A percentile compares a stretch with the other conserved stretches of the same genome.
These are phyloP conservation scores for Aspergillus leporis DNA, from an alignment of 495 filamentous ascomycete species.

Conservation along the genomic window DNA sequence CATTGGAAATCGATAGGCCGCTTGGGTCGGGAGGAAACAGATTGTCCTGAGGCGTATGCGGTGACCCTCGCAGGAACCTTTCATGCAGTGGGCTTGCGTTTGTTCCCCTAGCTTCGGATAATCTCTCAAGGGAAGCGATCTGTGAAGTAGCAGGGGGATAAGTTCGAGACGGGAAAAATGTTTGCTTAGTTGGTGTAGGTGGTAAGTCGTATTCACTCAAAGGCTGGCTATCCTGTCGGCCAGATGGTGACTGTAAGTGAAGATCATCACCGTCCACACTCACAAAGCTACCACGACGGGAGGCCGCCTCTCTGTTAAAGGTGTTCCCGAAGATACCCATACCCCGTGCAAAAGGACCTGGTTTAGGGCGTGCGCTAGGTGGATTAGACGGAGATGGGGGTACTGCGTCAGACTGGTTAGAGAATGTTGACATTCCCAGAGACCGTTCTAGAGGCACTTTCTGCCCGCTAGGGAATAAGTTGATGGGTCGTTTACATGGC, in stretches of 20 bases:
- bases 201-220: conserved; percentile 74
- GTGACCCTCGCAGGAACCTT: conserved; percentile 56
- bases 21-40: conserved; percentile 80
- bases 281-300: conserved; percentile 70
- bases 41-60: conserved; percentile 76
- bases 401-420: conserved; percentile 63
- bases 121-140: conserved; percentile 38
- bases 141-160: conserved; percentile 44
- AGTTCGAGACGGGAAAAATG: conserved; percentile 46
- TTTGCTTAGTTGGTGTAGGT: conserved; percentile 88
- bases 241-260: conserved; percentile 55
- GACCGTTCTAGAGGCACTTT: conserved; percentile 55
- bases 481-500: conserved; percentile 82
- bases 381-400: conserved; percentile 65
- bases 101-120: conserved; percentile 34
- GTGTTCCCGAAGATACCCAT: conserved; percentile 67
- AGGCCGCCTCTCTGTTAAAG: conserved; percentile 49
- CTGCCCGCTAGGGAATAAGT: conserved; percentile 63
- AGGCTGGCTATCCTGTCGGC: conserved; percentile 57
- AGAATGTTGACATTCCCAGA: conserved; percentile 52
- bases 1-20: conserved; percentile 68
- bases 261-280: conserved; percentile 76
- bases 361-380: conserved; percentile 42
- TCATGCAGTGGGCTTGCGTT: conserved; percentile 40
- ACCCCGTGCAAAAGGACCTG: conserved; percentile 64